These are phyloP conservation scores for Aspergillus piperis DNA, from an alignment of 2,329 filamentous ascomycete species.

Conservation along the genomic window DNA sequence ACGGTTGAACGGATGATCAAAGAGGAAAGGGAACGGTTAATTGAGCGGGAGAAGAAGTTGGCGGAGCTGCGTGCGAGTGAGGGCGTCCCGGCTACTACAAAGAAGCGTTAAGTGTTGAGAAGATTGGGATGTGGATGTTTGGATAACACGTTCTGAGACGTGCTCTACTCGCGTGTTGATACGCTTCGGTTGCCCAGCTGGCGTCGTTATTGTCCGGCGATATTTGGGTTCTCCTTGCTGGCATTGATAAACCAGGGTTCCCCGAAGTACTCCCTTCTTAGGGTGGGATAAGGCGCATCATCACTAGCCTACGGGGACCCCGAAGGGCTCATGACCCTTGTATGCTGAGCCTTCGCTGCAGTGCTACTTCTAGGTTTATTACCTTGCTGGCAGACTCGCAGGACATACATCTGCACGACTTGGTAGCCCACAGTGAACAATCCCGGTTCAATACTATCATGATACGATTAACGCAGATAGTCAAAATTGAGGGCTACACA, in stretches of 20 bases:
- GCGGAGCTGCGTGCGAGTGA: slow-evolving; percentile 53
- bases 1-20: slow-evolving; percentile 63
- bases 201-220: not conserved
- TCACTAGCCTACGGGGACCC: not conserved
- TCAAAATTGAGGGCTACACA: not conserved
- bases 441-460: not conserved
- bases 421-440: not conserved
- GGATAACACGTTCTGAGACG: not conserved
- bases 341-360: not conserved
- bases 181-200: not conserved
- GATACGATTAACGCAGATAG: not conserved
- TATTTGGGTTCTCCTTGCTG: not conserved
- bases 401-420: not conserved
- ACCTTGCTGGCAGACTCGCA: not conserved
- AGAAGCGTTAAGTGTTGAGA: slow-evolving; percentile 40
- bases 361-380: not conserved
- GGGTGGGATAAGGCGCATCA: not conserved
- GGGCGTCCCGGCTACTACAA: slow-evolving; percentile 41
- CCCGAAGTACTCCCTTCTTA: not conserved
- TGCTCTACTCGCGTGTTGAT: not conserved
- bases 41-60: slow-evolving; percentile 62
- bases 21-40: slow-evolving; percentile 64
- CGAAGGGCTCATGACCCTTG: not conserved
- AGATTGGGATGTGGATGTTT: not conserved
- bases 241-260: not conserved